phyloP scores from a whole-genome alignment of 495 filamentous ascomycete genomes.

The Aspergillus hancockii region DNA sequence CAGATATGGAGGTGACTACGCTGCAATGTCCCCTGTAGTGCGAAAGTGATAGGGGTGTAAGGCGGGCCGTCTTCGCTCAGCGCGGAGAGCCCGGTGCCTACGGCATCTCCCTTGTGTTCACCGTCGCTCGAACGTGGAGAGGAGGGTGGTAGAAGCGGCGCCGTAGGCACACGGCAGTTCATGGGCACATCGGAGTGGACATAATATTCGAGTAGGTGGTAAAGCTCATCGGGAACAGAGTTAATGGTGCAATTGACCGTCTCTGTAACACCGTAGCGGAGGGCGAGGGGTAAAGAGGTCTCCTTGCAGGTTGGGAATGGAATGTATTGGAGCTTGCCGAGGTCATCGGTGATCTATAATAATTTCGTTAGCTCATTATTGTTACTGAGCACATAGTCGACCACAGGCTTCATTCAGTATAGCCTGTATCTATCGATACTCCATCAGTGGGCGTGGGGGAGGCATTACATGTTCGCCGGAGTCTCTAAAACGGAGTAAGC shows the following conservation, averaged over 20 bases:
- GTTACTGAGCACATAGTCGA: neutral
- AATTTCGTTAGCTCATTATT: slow-evolving; percentile 17
- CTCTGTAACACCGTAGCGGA: slow-evolving; percentile 75
- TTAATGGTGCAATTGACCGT: slow-evolving; percentile 91
- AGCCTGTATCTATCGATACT: neutral
- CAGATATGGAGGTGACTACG: slow-evolving; percentile 87
- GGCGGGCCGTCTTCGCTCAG: slow-evolving; percentile 42
- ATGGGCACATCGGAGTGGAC: slow-evolving; percentile 94
- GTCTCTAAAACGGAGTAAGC: slow-evolving; percentile 36
- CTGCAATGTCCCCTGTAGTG: slow-evolving; percentile 85
- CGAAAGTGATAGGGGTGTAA: slow-evolving; percentile 74
- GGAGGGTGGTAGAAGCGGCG: slow-evolving; percentile 48
- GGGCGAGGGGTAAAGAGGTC: slow-evolving; percentile 75
- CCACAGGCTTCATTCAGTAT: neutral
- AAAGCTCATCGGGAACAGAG: slow-evolving; percentile 82
- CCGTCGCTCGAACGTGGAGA: slow-evolving; percentile 4
- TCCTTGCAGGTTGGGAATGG: slow-evolving; percentile 93
- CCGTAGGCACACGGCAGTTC: slow-evolving; percentile 85
- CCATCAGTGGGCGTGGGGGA: slow-evolving; percentile 1
- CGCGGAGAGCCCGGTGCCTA: slow-evolving; percentile 27
- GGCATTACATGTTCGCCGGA: slow-evolving; percentile 62
- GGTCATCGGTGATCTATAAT: slow-evolving; percentile 70
- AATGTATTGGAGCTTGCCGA: slow-evolving; percentile 87
- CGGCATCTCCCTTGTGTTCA: slow-evolving; percentile 16
- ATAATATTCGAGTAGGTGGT: slow-evolving; percentile 98